Evolutionary conservation across 163 green algal genomes (phyloP), one percentile per base, ranked within the genome.

Genomic region (Scenedesmus sp.): DNA sequence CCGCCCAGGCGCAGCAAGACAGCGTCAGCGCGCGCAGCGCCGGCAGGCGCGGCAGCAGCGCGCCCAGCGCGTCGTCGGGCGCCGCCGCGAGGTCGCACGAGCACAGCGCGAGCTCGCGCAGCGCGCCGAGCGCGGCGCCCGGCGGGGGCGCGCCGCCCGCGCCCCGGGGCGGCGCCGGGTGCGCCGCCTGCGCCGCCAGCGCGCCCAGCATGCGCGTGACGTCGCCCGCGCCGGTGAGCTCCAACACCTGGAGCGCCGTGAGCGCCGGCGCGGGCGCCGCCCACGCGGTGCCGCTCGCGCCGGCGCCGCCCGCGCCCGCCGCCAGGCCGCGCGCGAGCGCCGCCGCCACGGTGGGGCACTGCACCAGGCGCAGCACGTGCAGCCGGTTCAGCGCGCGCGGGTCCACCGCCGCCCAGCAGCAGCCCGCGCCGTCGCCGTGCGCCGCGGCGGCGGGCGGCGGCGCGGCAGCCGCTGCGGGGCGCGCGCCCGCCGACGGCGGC

Each of bases 11-110:
- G 44, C 69, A 77, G 2, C 24, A 14, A 6, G 69, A 60, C 26
- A 77, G 33, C 33, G 66, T 9, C 53, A 77, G 14, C 10, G 33
- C 28, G 7, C 47, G 69, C 53, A 77, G 69, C 6, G n/a, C 24
- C 18, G 69, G 54, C 54, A 77, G 54, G 14, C 66, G 69, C 22
- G 11, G n/a, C 50, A 77, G 39, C 69, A 57, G n/a, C 13, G n/a
- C 17, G 26, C 28, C 22, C 51, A 77, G 34, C n/a, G 54, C 34
- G 17, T 51, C 17, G 31, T 13, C 11, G 15, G 11, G n/a, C n/a
- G n/a, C n/a, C n/a, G n/a, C n/a, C n/a, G n/a, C n/a, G n/a, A n/a
- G n/a, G n/a, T n/a, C n/a, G n/a, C n/a, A n/a, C n/a, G n/a, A n/a
- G n/a, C n/a, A n/a, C n/a, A n/a, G n/a, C n/a, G n/a, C n/a, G n/a